Base-by-base conservation (phyloP, 139 green algal genomes). In the Tetradesmus lagerheimii region DNA sequence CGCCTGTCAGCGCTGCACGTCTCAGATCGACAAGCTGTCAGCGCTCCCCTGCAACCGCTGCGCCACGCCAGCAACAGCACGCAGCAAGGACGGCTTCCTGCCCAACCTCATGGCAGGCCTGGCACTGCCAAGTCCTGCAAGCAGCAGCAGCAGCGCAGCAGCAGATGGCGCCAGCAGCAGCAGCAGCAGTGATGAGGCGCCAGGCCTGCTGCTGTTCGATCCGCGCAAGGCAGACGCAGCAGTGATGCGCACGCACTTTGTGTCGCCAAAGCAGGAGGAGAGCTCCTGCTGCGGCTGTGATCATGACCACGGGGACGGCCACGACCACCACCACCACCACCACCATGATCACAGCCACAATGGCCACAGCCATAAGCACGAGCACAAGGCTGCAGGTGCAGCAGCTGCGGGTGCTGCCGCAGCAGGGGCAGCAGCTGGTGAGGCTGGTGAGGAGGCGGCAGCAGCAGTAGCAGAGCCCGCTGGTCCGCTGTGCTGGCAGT, bases 21-120 rank as follows among this genome's bases (percentile, higher is more conserved):
- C 71, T 2, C 57, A 78, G 57, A 23, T 79, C 6, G 83, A 88
- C 62, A 79, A 88, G 62, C 57, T 88, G 31, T 79, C 38, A 20
- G 41, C 39, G 18, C 14, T 80, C 23, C 83, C 83, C 37, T 88
- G 83, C 57, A 43, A 34, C 20, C 34, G 57, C 35, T 88, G 83
- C 35, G 57, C 83, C 35, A 53, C 57, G 31, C 20, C 57, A 37
- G 83, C 71, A n/a, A 43, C 25, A 23, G 27, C 45, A 20, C 83
- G 83, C 83, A 57, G 23, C 38, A 45, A 53, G 31, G 35, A 62
- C 8, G 83, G 83, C 20, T 79, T 79, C 37, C 83, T 88, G 31
- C 57, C 83, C 74, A 80, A 80, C 31, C 34, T 39, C 34, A 39
- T 80, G 74, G 29, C 74, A 25, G 34, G 31, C 34, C 31, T 43